These are phyloP conservation scores for Austropuccinia psidii DNA, from an alignment of 1,284 basidiomycete genomes.

Conservation along the genomic window DNA sequence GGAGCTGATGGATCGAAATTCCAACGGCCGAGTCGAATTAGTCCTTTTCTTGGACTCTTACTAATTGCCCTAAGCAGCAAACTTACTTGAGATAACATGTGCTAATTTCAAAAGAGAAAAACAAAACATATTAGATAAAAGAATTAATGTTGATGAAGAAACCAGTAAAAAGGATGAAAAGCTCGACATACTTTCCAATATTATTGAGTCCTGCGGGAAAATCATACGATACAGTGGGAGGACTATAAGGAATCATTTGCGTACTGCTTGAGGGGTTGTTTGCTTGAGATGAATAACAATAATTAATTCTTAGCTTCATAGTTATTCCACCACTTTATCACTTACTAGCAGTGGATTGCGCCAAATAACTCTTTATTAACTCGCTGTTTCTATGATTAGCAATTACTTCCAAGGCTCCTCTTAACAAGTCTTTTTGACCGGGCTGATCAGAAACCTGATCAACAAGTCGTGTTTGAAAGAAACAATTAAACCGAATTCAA, in stretches of 20 bases:
- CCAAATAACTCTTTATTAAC: conserved; percentile 10
- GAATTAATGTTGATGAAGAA: conserved; percentile 56
- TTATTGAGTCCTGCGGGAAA: conserved; percentile 80
- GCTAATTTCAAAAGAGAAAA: background rate
- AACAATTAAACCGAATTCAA: background rate
- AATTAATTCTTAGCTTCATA: background rate
- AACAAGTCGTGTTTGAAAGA: background rate
- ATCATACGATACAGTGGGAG: conserved; percentile 54
- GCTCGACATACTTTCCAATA: conserved; percentile 61
- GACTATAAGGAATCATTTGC: conserved; percentile 26
- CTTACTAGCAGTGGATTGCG: background rate
- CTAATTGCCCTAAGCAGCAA: background rate
- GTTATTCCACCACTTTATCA: background rate
- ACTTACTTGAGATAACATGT: conserved; percentile 38
- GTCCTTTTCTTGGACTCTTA: background rate
- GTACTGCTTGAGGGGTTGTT: background rate
- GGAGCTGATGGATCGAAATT: conserved; percentile 2
- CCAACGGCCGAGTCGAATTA: background rate
- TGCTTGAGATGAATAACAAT: background rate
- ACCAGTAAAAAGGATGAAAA: no score
- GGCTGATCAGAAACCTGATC: conserved; percentile 25
- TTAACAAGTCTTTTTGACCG: conserved; percentile 24
- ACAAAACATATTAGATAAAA: background rate
- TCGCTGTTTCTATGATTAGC: conserved; percentile 20
- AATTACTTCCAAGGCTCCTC: conserved; percentile 16